phyloP scores from a whole-genome alignment of 2,329 filamentous ascomycete species.

The Talaromyces sp. region DNA sequence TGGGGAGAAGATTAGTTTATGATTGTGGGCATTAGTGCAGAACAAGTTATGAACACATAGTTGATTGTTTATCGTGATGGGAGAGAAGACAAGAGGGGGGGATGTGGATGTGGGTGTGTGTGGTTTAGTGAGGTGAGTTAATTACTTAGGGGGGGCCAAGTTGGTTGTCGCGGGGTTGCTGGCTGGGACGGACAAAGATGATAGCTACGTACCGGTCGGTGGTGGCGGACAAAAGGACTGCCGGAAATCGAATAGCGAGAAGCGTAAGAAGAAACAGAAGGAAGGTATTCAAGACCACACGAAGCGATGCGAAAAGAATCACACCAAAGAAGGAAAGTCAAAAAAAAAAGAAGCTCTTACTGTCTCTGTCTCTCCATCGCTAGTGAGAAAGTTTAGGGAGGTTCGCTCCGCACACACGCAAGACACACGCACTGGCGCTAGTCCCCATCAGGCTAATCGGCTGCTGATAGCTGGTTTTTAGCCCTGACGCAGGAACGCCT shows the following conservation, averaged over 20 bases:
- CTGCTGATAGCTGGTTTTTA: background rate
- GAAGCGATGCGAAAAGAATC: background rate
- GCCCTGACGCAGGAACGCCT: slow-evolving; percentile 1
- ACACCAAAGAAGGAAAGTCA: background rate
- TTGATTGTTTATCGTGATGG: background rate
- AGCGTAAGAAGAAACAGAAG: background rate
- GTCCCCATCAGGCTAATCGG: background rate
- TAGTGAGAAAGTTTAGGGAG: background rate
- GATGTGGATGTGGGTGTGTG: background rate
- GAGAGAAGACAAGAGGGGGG: background rate
- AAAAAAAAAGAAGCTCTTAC: background rate
- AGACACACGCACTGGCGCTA: background rate
- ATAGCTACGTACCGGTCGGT: background rate
- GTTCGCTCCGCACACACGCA: background rate
- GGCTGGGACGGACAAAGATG: background rate
- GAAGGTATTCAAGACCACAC: background rate
- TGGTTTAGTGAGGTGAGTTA: background rate
- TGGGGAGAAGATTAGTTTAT: background rate
- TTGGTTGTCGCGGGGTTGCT: background rate
- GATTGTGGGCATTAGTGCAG: background rate
- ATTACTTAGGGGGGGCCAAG: background rate
- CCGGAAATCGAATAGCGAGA: background rate
- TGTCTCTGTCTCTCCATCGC: background rate
- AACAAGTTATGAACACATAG: background rate
- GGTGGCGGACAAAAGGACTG: background rate